phyloP scores from a whole-genome alignment of 805 yeast genomes.

The Yamadazyma sp. region DNA sequence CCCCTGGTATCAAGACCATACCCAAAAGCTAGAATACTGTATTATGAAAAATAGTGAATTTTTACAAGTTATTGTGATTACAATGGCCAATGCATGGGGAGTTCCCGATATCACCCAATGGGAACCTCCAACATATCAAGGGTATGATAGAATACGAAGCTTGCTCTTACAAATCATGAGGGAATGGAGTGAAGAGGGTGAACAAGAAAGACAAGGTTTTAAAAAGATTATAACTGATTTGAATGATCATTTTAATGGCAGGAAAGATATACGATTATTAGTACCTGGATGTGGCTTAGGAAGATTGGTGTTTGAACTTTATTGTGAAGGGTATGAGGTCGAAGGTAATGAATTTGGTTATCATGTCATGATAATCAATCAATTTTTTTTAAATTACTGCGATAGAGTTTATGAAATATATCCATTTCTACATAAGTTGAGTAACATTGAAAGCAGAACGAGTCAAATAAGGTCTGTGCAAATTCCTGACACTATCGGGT shows the following conservation, averaged over 20 bases:
- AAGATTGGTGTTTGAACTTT: constrained; percentile 54
- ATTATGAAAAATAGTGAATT: constrained; percentile 45
- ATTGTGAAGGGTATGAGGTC: constrained; percentile 52
- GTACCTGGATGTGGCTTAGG: constrained; percentile 70
- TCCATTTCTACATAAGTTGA: constrained; percentile 54
- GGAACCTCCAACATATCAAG: constrained; percentile 39
- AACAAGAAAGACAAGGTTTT: constrained; percentile 42
- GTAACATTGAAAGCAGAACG: constrained; percentile 43
- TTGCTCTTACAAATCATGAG: constrained; percentile 54
- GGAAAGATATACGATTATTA: constrained; percentile 33
- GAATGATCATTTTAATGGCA: constrained; percentile 34
- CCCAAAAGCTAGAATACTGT: constrained; percentile 38
- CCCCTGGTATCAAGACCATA: constrained; percentile 49
- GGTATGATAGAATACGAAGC: constrained; percentile 56
- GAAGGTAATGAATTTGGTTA: constrained; percentile 68
- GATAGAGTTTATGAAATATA: constrained; percentile 38
- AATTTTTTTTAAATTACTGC: constrained; percentile 50
- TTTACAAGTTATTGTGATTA: constrained; percentile 38
- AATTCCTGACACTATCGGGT: constrained; percentile 47
- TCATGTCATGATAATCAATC: constrained; percentile 60
- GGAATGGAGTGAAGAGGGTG: constrained; percentile 62
- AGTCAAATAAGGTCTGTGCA: constrained; percentile 49
- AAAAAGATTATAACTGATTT: constrained; percentile 35
- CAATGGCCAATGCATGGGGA: constrained; percentile 52
- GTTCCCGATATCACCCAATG: constrained; percentile 38